Evolutionary conservation across 352 stramenopile genomes (phyloP), one percentile per base, ranked within the genome.

Genomic region (Aphanomyces cochlioides): DNA sequence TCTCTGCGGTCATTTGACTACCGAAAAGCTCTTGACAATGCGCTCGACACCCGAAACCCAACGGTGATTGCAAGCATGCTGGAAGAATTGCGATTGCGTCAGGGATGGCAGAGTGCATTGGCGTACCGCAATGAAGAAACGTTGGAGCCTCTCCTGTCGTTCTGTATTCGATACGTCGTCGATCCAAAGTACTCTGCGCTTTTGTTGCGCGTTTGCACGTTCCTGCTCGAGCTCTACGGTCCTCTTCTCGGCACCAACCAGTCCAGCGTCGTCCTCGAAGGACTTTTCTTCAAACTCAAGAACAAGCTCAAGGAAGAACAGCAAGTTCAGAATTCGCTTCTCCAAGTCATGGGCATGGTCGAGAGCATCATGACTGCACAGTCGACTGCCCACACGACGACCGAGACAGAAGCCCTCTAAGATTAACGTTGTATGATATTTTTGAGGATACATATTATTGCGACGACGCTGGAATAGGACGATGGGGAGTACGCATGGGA

Each of bases 1-100:
- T 83, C 94, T 13, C 74, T 98, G 56, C 93, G 92, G 38, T 93
- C 98, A 77, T 99, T 98, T 75, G 86, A 97, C 70, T 98, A 98
- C 82, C 92, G 91, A 63, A 93, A 96, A 76, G 96, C 96, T 40
- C 78, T 99, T 47, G 97, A 98, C 75, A 91, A 97, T 68, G 94
- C 94, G 37, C 77, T 99, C 61, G 83, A 90, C 65, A 97, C 92
- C 40, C 82, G 92, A 21, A 94, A 96, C 61, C 92, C 95, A 53
- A 78, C 92, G 43, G 83, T 95, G 45, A 93, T 98, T 17, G 89
- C 93, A 53, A 97, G 90, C 56, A 96, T 98, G 70, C 83, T 98
- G 7, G 93, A 98, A 74, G 96, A 98, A 76, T 78, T 99, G 36
- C 90, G 91, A 54, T 90, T 96, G 53, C 88, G 96, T 61, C 81